A percentile compares a stretch with the other conserved stretches of the same genome.
Conservation (phyloP, 768 basidiomycete genomes). For the Naganishia friedmannii region DNA sequence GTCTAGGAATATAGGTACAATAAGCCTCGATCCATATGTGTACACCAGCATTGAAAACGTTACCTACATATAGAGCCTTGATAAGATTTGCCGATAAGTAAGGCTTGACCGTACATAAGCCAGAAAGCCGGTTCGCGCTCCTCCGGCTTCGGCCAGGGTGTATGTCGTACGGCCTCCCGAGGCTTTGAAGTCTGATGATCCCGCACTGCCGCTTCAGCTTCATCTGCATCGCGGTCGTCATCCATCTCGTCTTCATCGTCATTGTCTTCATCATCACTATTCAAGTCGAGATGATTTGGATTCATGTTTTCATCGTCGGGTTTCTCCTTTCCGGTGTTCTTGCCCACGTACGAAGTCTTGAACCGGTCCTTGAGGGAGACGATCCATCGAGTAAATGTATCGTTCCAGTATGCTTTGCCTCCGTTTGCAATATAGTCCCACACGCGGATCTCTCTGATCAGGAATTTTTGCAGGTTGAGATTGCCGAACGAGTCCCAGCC, state of each 20-base stretch:
- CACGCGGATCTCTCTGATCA: slow-evolving; percentile 73
- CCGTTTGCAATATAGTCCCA: slow-evolving; percentile 66
- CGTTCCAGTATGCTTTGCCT: slow-evolving; percentile 66
- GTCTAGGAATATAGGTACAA: neutral
- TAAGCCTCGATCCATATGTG: neutral
- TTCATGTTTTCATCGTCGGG: slow-evolving; percentile 42
- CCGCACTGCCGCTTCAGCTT: slow-evolving; percentile 23
- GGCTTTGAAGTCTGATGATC: neutral
- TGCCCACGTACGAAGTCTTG: slow-evolving; percentile 48
- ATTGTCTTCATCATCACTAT: slow-evolving; percentile 51
- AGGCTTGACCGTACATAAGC: slow-evolving; percentile 75
- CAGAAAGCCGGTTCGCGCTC: slow-evolving; percentile 70
- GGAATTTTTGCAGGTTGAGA: slow-evolving; percentile 74
- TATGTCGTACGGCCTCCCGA: slow-evolving; percentile 1
- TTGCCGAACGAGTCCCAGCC: slow-evolving; percentile 74
- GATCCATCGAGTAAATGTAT: slow-evolving; percentile 24
- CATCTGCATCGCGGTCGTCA: slow-evolving; percentile 31
- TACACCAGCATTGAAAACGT: neutral
- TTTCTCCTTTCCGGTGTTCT: neutral
- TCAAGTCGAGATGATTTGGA: slow-evolving; percentile 51
- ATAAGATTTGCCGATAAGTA: slow-evolving; percentile 78
- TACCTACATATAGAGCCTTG: slow-evolving; percentile 84
- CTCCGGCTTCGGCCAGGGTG: slow-evolving; percentile 52
- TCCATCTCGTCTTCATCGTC: slow-evolving; percentile 36
- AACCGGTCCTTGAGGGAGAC: slow-evolving; percentile 59